Evolutionary conservation across 306 rosid genomes (phyloP).

Genomic region (Hippophae tibetana): DNA sequence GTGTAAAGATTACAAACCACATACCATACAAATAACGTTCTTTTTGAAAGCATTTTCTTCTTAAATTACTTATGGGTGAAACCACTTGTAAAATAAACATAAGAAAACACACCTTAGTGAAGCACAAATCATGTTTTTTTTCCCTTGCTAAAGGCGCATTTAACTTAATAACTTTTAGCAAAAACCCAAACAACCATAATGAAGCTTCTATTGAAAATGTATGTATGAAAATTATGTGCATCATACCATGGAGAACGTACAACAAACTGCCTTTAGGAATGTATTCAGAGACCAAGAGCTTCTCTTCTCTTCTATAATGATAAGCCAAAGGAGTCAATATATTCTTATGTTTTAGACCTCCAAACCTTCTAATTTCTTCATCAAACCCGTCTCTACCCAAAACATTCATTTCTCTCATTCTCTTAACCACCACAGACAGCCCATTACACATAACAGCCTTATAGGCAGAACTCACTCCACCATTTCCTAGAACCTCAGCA

Average conservation of each 20-base stretch:
- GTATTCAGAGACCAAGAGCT: slow-evolving; percentile 55
- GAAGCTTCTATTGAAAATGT: too few relatives aligned
- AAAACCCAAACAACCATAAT: too few relatives aligned
- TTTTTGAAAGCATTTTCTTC: too few relatives aligned
- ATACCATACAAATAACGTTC: too few relatives aligned
- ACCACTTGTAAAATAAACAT: too few relatives aligned
- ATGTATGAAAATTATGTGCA: background rate
- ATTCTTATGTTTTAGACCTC: slow-evolving; percentile 49
- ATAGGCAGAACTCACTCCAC: slow-evolving; percentile 70
- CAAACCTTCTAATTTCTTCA: slow-evolving; percentile 69
- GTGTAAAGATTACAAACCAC: too few relatives aligned
- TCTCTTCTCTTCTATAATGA: slow-evolving; percentile 78
- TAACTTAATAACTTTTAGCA: too few relatives aligned
- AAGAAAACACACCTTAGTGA: too few relatives aligned
- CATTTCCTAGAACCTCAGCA: slow-evolving; percentile 84
- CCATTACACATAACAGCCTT: slow-evolving; percentile 66
- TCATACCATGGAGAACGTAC: slow-evolving; percentile 69
- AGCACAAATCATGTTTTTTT: too few relatives aligned
- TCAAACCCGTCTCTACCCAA: slow-evolving; percentile 61
- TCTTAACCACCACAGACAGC: slow-evolving; percentile 73
- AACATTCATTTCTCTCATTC: slow-evolving; percentile 74
- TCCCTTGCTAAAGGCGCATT: too few relatives aligned
- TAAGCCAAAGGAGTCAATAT: slow-evolving; percentile 63
- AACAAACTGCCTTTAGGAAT: slow-evolving; percentile 76
- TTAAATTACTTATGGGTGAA: too few relatives aligned